phyloP scores from a whole-genome alignment of 1,284 basidiomycete species.

The Mycena sp. region DNA sequence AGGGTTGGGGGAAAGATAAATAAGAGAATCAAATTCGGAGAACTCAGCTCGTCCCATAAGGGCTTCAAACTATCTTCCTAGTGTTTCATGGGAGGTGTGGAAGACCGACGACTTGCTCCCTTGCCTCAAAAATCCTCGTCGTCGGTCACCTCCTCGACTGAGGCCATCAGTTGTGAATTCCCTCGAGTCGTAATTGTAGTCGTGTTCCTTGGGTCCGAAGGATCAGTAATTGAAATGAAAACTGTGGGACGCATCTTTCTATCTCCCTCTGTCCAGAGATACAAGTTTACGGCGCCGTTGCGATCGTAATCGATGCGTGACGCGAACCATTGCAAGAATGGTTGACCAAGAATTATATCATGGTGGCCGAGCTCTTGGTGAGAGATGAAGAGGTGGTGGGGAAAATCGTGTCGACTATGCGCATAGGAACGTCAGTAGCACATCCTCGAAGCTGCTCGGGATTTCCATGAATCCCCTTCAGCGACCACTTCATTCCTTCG shows the following conservation, averaged over 20 bases:
- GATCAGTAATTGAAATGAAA: slow-evolving; percentile 21
- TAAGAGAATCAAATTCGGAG: slow-evolving; percentile 28
- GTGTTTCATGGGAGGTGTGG: slow-evolving; percentile 15
- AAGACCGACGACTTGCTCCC: slow-evolving; percentile 17
- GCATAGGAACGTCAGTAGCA: slow-evolving; percentile 12
- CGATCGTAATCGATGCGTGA: slow-evolving; percentile 38
- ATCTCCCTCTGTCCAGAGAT: slow-evolving; percentile 7
- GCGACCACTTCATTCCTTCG: slow-evolving; percentile 38
- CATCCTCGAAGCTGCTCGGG: slow-evolving; percentile 15
- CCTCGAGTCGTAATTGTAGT: slow-evolving; percentile 6
- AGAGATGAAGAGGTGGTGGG: slow-evolving; percentile 13
- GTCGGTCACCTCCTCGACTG: slow-evolving; percentile 20
- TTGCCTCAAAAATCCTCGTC: slow-evolving; percentile 27
- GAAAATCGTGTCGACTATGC: slow-evolving; percentile 4
- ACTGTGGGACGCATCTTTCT: not conserved
- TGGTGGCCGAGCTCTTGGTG: slow-evolving; percentile 24
- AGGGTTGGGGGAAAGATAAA: slow-evolving; percentile 24
- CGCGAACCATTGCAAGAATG: slow-evolving; percentile 32
- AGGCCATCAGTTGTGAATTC: not conserved
- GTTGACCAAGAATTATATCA: slow-evolving; percentile 36
- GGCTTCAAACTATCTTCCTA: slow-evolving; percentile 30
- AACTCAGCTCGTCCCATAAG: slow-evolving; percentile 27
- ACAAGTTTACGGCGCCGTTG: slow-evolving; percentile 34
- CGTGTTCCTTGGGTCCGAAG: slow-evolving; percentile 13
- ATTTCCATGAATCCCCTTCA: slow-evolving; percentile 39